These are phyloP conservation scores for Xylariaceae sp. DNA, from an alignment of 2,329 filamentous ascomycete genomes.

Conservation along the genomic window DNA sequence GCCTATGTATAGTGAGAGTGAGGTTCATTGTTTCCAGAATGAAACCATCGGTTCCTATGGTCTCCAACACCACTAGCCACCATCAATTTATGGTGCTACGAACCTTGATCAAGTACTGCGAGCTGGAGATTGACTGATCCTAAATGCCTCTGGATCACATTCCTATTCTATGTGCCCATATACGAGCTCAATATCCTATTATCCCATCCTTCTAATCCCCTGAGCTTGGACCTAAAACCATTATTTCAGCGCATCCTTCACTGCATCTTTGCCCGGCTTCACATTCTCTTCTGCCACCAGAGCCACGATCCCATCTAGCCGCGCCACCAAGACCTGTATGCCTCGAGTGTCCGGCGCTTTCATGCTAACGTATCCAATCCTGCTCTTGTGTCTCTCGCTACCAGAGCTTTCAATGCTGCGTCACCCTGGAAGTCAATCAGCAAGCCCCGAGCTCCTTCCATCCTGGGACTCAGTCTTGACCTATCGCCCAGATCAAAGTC, in stretches of 20 bases:
- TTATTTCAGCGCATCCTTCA: conserved; percentile 9
- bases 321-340: conserved; percentile 23
- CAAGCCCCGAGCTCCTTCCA: conserved; percentile 25
- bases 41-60: too few relatives aligned
- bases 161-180: too few relatives aligned
- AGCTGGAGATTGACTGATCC: too few relatives aligned
- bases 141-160: too few relatives aligned
- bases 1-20: too few relatives aligned
- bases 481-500: conserved; percentile 28
- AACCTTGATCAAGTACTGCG: too few relatives aligned
- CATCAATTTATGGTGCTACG: too few relatives aligned
- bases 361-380: conserved; percentile 16
- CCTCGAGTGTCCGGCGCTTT: conserved; percentile 19
- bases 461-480: conserved; percentile 25
- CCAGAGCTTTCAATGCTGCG: conserved; percentile 1
- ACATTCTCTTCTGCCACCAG: conserved; percentile 22
- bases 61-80: too few relatives aligned
- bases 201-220: too few relatives aligned
- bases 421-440: conserved; percentile 22
- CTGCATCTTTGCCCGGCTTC: conserved; percentile 3
- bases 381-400: neutral
- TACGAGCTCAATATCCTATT: too few relatives aligned
- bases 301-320: conserved; percentile 30
- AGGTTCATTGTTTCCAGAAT: too few relatives aligned
- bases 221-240: conserved; percentile 11